Evolutionary conservation across 1,139 yeast species (phyloP).

Genomic region (Meyerozyma elateridarum): DNA sequence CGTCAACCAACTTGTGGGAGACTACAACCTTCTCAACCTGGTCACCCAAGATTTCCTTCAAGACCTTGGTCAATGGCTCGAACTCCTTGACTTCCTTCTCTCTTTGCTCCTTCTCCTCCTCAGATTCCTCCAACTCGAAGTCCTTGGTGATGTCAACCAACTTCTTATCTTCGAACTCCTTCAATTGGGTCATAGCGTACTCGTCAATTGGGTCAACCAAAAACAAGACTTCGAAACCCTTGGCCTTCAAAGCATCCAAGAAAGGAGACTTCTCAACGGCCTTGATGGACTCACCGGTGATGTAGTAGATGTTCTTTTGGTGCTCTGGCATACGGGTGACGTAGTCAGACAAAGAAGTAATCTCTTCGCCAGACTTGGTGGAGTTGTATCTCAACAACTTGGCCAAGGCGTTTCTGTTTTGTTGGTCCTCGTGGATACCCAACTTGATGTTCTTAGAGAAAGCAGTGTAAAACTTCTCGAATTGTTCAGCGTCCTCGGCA

Average conservation of each 20-base stretch:
- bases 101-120: constrained; percentile 92
- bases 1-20: constrained; percentile 94
- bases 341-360: constrained; percentile 92
- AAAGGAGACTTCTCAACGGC: constrained; percentile 99
- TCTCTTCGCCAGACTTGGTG: constrained; percentile 90
- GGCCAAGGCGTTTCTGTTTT: constrained; percentile 93
- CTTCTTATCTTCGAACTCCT: constrained; percentile 99
- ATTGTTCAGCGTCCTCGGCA: constrained; percentile 98
- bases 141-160: constrained; percentile 98
- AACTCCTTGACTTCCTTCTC: constrained; percentile 90
- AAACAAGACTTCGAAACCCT: constrained; percentile 97
- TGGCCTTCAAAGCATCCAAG: constrained; percentile 97
- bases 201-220: constrained; percentile 99
- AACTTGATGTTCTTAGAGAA: constrained; percentile 98
- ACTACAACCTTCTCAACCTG: constrained; percentile 99
- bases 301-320: constrained; percentile 98
- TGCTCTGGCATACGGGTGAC: constrained; percentile 99
- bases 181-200: constrained; percentile 98
- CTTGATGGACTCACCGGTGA: constrained; percentile 97
- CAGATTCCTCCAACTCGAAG: constrained; percentile 98
- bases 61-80: constrained; percentile 91
- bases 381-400: constrained; percentile 97
- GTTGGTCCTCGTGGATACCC: constrained; percentile 98
- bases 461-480: constrained; percentile 97
- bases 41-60: constrained; percentile 96